phyloP scores from a whole-genome alignment of 305 asterid genomes.

The Lippia alba region DNA sequence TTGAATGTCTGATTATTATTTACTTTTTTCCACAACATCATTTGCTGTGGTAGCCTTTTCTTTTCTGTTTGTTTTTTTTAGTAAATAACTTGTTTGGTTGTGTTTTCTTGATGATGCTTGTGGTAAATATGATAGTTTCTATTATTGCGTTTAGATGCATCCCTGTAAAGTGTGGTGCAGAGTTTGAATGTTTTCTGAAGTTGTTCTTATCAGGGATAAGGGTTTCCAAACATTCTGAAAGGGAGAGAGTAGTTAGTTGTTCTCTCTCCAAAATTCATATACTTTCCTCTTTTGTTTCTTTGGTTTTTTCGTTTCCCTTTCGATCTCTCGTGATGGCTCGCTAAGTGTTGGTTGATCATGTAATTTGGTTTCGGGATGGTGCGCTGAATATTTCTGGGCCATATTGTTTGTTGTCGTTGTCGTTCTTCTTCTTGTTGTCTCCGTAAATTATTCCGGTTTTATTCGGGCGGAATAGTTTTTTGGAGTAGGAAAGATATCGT shows the following conservation, averaged over 20 bases:
- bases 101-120: constrained; percentile 30
- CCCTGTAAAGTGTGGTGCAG: constrained; percentile 28
- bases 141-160: constrained; percentile 28
- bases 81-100: constrained; percentile 35
- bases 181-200: constrained; percentile 18
- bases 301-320: neutral
- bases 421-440: constrained; percentile 29
- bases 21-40: neutral
- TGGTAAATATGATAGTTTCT: constrained; percentile 21
- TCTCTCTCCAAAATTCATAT: constrained; percentile 32
- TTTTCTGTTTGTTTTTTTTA: constrained; percentile 36
- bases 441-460: constrained; percentile 32
- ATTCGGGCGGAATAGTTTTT: constrained; percentile 28
- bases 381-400: constrained; percentile 27
- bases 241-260: constrained; percentile 42
- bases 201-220: constrained; percentile 29
- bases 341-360: constrained; percentile 21
- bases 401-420: no score
- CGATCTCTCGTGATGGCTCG: constrained; percentile 15
- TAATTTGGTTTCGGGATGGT: constrained; percentile 35
- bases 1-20: neutral
- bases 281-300: constrained; percentile 1
- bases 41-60: constrained; percentile 3
- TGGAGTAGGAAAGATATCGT: neutral
- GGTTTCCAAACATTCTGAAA: constrained; percentile 35